A percentile compares a stretch with the other conserved stretches of the same genome.
These are phyloP conservation scores for Colletotrichum caudatum DNA, from an alignment of 2,329 filamentous ascomycete species.

Conservation along the genomic window DNA sequence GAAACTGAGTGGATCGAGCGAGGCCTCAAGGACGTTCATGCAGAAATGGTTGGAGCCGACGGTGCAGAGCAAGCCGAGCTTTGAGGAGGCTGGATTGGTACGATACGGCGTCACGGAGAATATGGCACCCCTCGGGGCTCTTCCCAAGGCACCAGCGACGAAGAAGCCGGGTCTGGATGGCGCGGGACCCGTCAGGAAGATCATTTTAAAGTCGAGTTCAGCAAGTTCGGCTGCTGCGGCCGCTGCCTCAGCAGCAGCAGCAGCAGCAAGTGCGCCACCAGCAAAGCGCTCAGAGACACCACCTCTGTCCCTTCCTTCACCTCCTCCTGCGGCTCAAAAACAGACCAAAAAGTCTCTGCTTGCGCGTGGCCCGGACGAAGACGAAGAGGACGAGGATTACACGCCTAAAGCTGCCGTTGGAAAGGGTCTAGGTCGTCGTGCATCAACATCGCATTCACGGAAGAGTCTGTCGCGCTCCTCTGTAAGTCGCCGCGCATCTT, in stretches of 20 bases:
- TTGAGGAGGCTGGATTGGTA: slow-evolving; percentile 80
- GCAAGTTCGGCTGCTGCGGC: slow-evolving; percentile 42
- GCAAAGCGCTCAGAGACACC: slow-evolving; percentile 38
- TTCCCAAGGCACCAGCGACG: slow-evolving; percentile 69
- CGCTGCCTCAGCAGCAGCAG: background rate
- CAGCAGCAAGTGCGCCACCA: slow-evolving; percentile 29
- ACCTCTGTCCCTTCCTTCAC: slow-evolving; percentile 31
- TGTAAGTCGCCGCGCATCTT: slow-evolving; percentile 36
- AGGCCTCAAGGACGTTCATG: slow-evolving; percentile 62
- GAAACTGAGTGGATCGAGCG: slow-evolving; percentile 49
- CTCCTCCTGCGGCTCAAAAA: slow-evolving; percentile 31
- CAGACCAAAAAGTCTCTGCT: slow-evolving; percentile 30
- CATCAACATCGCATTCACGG: slow-evolving; percentile 35
- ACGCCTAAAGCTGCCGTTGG: slow-evolving; percentile 27
- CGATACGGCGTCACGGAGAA: slow-evolving; percentile 82
- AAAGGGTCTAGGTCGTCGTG: slow-evolving; percentile 31
- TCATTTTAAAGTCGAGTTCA: slow-evolving; percentile 57
- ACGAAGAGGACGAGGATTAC: slow-evolving; percentile 34
- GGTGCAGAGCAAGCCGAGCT: slow-evolving; percentile 75
- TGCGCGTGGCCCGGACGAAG: slow-evolving; percentile 29
- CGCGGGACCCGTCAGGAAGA: slow-evolving; percentile 54
- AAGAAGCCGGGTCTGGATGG: slow-evolving; percentile 52
- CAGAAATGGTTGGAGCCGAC: slow-evolving; percentile 70
- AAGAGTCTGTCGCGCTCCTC: slow-evolving; percentile 41
- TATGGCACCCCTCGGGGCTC: slow-evolving; percentile 84